These are phyloP conservation scores for Kalanchoe fedtschenkoi DNA, from an alignment of 164 flowering plant species.

Conservation along the genomic window DNA sequence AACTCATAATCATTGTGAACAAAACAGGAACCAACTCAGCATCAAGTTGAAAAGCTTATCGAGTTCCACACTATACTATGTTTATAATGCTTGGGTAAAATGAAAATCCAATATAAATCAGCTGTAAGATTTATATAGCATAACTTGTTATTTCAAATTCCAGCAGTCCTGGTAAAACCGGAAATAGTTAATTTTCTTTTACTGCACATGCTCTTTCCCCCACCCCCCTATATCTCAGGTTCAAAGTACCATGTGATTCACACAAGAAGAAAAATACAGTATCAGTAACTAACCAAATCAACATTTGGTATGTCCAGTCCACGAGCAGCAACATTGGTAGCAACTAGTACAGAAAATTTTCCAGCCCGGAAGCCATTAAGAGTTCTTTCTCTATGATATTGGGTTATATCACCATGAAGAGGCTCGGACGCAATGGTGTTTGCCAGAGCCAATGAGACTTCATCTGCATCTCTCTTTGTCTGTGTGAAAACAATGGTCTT, in stretches of 20 bases:
- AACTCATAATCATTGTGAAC: background rate
- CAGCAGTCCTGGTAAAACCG: background rate
- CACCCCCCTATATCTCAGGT: background rate
- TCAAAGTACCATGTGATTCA: background rate
- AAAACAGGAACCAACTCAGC: background rate
- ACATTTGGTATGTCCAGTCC: constrained; percentile 99
- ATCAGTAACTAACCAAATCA: constrained; percentile 57
- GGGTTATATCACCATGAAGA: constrained; percentile 98
- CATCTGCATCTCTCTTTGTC: too few species aligned
- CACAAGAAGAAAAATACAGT: background rate
- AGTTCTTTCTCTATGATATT: constrained; percentile 96
- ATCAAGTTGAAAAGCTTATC: background rate
- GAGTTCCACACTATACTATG: background rate
- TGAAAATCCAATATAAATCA: background rate
- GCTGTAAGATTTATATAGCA: background rate
- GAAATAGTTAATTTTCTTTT: background rate
- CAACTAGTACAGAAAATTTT: constrained; percentile 95
- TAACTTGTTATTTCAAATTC: background rate
- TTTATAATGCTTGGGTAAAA: background rate
- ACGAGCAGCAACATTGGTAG: constrained; percentile 97
- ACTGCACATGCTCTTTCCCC: background rate
- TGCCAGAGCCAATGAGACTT: too few species aligned
- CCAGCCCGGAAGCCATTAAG: constrained; percentile 86
- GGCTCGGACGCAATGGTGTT: too few species aligned
- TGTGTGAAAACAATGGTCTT: too few species aligned